Evolutionary conservation across 148 eudicot genomes (phyloP), one percentile per base, ranked within the genome.

Genomic region (Amaranthus cruentus): DNA sequence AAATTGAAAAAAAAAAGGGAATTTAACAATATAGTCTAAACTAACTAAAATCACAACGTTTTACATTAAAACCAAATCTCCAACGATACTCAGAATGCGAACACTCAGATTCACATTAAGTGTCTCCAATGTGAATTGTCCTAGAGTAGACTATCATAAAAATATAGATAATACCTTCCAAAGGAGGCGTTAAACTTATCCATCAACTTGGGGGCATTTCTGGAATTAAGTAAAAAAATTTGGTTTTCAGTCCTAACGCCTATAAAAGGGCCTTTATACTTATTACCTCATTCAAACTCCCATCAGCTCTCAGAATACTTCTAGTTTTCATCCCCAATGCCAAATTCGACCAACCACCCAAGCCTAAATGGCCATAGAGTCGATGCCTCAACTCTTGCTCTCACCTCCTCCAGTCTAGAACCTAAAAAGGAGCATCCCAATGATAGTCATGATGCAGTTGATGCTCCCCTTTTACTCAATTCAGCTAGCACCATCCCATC

Each of bases 241-340:
- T 74, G 46, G 51, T 13, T 28, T 2, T 61, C 60, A 12, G 62
- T 55, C 47, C 42, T 12, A 47, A 8, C 66, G 15, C 14, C 67
- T 79, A 79, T 70, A 75, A 64, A 7, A 64, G 70, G 12, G 49
- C 60, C 64, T 48, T 44, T 1, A n/a, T 6, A 55, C 54, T 59
- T 15, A 21, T 50, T n/a, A 55, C 56, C 14, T 28, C 28, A 10
- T 13, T 10, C 18, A 42, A 38, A 18, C 50, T 53, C 7, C 53
- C 28, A 52, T 46, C 28, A 21, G 15, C 74, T 42, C 58, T 62
- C 15, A 18, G 3, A 14, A 52, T n/a, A 44, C 28, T 59, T 75
- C 18, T 60, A 10, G n/a, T 38, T 14, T 70, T 43, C 75, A 13
- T 7, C 69, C 10, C 74, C 78, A 79, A 28, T 75, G 82, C 1